Percentiles rank a stretch among this genome's conserved stretches.
These are phyloP conservation scores for Cerioporus squamosus DNA, from an alignment of 1,284 basidiomycete genomes.

Conservation along the genomic window DNA sequence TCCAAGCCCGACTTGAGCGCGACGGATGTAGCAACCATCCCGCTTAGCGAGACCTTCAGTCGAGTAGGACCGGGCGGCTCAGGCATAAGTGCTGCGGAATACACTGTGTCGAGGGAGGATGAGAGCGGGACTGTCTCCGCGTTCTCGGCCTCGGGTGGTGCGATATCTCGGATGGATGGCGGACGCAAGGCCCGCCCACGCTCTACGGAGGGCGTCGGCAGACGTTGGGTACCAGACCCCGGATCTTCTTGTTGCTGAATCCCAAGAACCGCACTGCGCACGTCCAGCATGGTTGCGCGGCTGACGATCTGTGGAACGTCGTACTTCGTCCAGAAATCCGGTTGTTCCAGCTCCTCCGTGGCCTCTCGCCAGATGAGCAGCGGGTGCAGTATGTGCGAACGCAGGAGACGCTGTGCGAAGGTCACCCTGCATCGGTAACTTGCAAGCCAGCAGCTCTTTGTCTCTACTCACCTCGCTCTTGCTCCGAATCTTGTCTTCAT, in stretches of 20 bases:
- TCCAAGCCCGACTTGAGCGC: slow-evolving; percentile 70
- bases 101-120: slow-evolving; percentile 18
- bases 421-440: neutral
- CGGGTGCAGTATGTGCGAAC: slow-evolving; percentile 77
- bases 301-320: slow-evolving; percentile 70
- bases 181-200: neutral
- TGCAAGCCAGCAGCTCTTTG: neutral
- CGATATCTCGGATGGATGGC: slow-evolving; percentile 4
- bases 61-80: slow-evolving; percentile 20
- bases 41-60: slow-evolving; percentile 63
- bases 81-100: slow-evolving; percentile 1
- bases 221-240: neutral
- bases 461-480: slow-evolving; percentile 57
- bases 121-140: slow-evolving; percentile 27
- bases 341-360: slow-evolving; percentile 62
- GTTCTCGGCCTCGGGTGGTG: slow-evolving; percentile 20
- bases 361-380: slow-evolving; percentile 70
- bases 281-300: slow-evolving; percentile 73
- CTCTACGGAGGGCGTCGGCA: neutral
- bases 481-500: slow-evolving; percentile 72
- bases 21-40: slow-evolving; percentile 71
- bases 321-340: slow-evolving; percentile 70
- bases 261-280: slow-evolving; percentile 54
- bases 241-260: slow-evolving; percentile 8
- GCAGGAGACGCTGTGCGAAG: slow-evolving; percentile 61